A percentile compares a stretch with the other conserved stretches of the same genome.
Evolutionary conservation across 768 basidiomycete genomes (phyloP).

Genomic region (Zangia roseola): DNA sequence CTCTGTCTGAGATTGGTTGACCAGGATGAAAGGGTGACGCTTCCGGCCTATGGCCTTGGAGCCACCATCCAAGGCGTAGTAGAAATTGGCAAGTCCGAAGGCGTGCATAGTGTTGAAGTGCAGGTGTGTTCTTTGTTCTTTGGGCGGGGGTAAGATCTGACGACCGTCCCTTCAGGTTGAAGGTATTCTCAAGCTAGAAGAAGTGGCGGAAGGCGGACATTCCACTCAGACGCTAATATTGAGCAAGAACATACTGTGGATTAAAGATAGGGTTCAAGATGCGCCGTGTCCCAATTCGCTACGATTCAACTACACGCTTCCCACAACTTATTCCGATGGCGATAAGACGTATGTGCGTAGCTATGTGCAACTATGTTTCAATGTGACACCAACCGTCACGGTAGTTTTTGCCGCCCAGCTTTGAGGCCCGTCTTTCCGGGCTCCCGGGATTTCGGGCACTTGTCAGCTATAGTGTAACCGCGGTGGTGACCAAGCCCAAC

Average conservation of each 20-base stretch:
- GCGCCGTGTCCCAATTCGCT: slow-evolving; percentile 51
- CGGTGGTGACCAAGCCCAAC: slow-evolving; percentile 47
- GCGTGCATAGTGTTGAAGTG: slow-evolving; percentile 59
- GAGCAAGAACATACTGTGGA: slow-evolving; percentile 57
- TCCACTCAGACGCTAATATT: slow-evolving; percentile 51
- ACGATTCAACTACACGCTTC: slow-evolving; percentile 55
- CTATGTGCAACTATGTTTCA: not conserved
- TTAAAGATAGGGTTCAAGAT: slow-evolving; percentile 40
- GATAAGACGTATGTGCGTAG: slow-evolving; percentile 57
- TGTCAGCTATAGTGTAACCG: slow-evolving; percentile 61
- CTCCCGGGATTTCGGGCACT: slow-evolving; percentile 70
- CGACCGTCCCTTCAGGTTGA: slow-evolving; percentile 45
- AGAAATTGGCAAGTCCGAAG: slow-evolving; percentile 53
- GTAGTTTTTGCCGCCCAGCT: slow-evolving; percentile 71
- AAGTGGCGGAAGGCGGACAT: slow-evolving; percentile 67
- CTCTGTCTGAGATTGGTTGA: slow-evolving; percentile 49
- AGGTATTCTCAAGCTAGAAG: slow-evolving; percentile 55
- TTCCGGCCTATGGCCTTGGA: slow-evolving; percentile 60
- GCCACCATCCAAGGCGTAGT: slow-evolving; percentile 55
- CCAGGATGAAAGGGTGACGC: slow-evolving; percentile 47
- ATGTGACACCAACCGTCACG: not conserved
- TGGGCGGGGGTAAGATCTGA: not conserved
- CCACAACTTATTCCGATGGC: slow-evolving; percentile 55
- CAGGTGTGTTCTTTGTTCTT: slow-evolving; percentile 41
- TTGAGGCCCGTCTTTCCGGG: slow-evolving; percentile 64